phyloP scores from a whole-genome alignment of 2,329 filamentous ascomycete species.

The Ophiostoma tasmaniense region DNA sequence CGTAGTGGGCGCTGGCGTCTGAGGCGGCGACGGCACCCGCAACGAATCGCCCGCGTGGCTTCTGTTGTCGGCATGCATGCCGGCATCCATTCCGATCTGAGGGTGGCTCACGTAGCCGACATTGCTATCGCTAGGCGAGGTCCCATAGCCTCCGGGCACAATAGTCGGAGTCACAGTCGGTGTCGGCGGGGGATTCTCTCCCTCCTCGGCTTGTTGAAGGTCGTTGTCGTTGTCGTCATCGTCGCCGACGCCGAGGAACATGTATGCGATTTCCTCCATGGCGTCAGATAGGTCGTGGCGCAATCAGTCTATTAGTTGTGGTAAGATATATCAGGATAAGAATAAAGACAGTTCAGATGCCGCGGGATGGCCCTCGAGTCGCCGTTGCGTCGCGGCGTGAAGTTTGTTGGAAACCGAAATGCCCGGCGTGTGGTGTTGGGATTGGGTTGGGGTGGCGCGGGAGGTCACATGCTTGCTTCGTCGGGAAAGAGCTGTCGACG shows the following conservation, averaged over 20 bases:
- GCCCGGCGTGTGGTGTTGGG: not conserved
- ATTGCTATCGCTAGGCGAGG: conserved; percentile 15
- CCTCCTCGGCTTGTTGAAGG: conserved; percentile 6
- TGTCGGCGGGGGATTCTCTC: not conserved
- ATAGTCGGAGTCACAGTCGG: conserved; percentile 23
- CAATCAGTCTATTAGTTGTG: not conserved
- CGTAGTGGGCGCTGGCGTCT: conserved; percentile 3
- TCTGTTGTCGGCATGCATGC: not conserved
- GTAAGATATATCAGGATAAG: not conserved
- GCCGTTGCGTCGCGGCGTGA: not conserved
- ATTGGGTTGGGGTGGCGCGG: not conserved
- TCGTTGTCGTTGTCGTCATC: conserved; percentile 14
- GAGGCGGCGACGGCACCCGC: conserved; percentile 13
- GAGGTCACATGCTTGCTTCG: conserved; percentile 14
- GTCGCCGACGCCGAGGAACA: conserved; percentile 18
- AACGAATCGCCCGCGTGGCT: conserved; percentile 14
- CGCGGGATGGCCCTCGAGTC: not conserved
- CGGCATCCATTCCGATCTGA: conserved; percentile 4
- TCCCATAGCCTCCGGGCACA: conserved; percentile 23
- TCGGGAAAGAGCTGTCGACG: conserved; percentile 9
- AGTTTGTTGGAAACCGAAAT: not conserved
- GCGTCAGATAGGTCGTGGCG: not conserved
- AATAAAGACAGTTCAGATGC: not conserved
- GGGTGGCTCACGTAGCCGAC: conserved; percentile 17
- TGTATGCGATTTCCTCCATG: conserved; percentile 22